These are phyloP conservation scores for Rostrohypoxylon terebratum DNA, from an alignment of 495 filamentous ascomycete species.

Conservation along the genomic window DNA sequence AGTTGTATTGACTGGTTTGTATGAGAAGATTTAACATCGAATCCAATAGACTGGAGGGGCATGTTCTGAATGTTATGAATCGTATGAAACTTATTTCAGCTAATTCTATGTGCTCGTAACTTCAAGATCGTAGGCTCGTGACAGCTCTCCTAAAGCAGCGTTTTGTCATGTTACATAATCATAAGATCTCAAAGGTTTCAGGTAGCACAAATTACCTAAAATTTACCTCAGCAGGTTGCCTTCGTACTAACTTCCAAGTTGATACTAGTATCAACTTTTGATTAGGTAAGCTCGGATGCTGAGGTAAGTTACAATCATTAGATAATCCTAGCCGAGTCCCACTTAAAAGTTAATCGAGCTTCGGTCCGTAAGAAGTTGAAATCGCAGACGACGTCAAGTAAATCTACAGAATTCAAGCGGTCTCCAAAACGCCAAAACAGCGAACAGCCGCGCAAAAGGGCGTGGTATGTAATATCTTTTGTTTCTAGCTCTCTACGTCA, in stretches of 20 bases:
- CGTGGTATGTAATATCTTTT: slow-evolving; percentile 5
- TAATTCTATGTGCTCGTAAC: background rate
- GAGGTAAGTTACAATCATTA: background rate
- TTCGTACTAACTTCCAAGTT: no score
- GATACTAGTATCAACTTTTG: background rate
- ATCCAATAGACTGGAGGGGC: slow-evolving; percentile 20
- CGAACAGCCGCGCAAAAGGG: background rate
- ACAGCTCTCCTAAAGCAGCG: background rate
- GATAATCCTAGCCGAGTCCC: background rate
- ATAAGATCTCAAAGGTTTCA: background rate
- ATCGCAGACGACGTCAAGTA: background rate
- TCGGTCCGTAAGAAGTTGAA: slow-evolving; percentile 1
- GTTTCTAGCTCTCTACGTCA: background rate
- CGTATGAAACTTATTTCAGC: slow-evolving; percentile 17
- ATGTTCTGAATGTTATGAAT: slow-evolving; percentile 35
- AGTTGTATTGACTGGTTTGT: slow-evolving; percentile 30
- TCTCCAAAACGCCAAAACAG: background rate
- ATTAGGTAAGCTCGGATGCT: background rate
- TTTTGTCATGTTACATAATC: background rate
- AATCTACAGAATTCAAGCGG: background rate
- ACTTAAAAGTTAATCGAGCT: slow-evolving; percentile 19
- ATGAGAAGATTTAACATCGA: slow-evolving; percentile 36
- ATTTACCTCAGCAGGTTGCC: no score
- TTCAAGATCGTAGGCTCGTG: slow-evolving; percentile 4
- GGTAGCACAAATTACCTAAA: no score